Base-by-base conservation (phyloP, 371 early-diverging fungal genomes). In the Zychaea mexicana region DNA sequence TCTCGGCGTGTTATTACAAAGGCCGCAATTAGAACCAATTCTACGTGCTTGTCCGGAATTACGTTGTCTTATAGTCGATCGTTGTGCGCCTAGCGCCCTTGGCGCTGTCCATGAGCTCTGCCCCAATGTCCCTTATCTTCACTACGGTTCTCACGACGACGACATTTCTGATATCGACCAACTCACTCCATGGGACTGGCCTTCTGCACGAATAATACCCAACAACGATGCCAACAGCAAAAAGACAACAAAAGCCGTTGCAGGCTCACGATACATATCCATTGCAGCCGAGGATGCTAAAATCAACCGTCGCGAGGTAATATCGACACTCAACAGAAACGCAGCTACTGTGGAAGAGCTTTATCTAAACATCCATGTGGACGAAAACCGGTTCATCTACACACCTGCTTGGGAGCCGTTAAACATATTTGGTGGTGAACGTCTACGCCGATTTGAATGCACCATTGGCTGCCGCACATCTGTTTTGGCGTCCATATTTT, bases 391-490 rank as follows among this genome's bases (percentile, higher is more conserved):
- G n/a, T 49, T 49, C 24, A 19, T 24, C 12, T 49, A 49, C n/a
- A 49, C 49, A 24, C 49, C 49, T 19, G 49, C n/a, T 24, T 49
- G 49, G 49, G 49, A 49, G 22, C 49, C 49, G 6, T n/a, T 49
- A 8, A 49, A 24, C n/a, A n/a, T 24, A 19, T 49, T 17, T 49
- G 49, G 49, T 24, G 49, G 49, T 5, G 49, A 49, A 13, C 49
- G 22, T 12, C 22, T 49, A 49, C 49, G 49, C 10, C 10, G 12
- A 24, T 49, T 49, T 24, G 49, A 49, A 24, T 49, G 49, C 13
- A 49, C 49, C 3, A 19, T 49, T 49, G 49, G 49, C n/a, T 49
- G 49, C n/a, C 49, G 49, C n/a, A 49, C 49, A 49, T 49, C 49
- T 4, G 49, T 49, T 22, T 49, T 49, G 3, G 21, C 49, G 7